Percentiles rank a stretch among this genome's conserved stretches.
Evolutionary conservation across 768 basidiomycete genomes (phyloP).

Genomic region (Cyathus striatus): DNA sequence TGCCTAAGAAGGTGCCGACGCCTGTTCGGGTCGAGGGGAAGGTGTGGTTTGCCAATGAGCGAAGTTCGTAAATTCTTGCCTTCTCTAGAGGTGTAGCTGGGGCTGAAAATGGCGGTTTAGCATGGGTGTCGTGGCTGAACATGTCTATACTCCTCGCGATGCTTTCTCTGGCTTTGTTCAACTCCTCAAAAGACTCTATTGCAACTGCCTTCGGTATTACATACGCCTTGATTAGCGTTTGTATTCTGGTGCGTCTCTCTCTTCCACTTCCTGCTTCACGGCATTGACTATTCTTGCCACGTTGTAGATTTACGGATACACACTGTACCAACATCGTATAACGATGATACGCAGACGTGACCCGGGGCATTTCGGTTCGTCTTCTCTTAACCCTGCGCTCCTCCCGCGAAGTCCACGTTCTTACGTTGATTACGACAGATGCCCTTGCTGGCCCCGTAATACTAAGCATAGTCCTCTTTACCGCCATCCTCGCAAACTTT

Average conservation of each 20-base stretch:
- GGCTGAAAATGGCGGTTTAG: conserved; percentile 26
- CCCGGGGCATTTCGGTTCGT: conserved; percentile 83
- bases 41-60: conserved; percentile 97
- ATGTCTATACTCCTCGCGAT: conserved; percentile 80
- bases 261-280: not conserved
- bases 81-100: not conserved
- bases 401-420: not conserved
- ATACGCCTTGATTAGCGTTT: conserved; percentile 77
- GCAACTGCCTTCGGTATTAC: conserved; percentile 75
- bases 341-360: conserved; percentile 88
- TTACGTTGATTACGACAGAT: conserved; percentile 39
- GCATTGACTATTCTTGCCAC: not conserved
- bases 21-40: conserved; percentile 88
- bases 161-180: conserved; percentile 84
- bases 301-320: conserved; percentile 76
- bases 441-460: conserved; percentile 77
- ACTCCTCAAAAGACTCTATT: conserved; percentile 70
- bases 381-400: not conserved
- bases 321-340: conserved; percentile 81
- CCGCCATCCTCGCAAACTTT: conserved; percentile 87
- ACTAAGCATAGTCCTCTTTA: conserved; percentile 78
- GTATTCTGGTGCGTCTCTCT: conserved; percentile 48
- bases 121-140: conserved; percentile 92
- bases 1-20: conserved; percentile 80
- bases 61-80: conserved; percentile 50